Base-by-base conservation (phyloP, 345 rosid genomes). In the Salix caprea region DNA sequence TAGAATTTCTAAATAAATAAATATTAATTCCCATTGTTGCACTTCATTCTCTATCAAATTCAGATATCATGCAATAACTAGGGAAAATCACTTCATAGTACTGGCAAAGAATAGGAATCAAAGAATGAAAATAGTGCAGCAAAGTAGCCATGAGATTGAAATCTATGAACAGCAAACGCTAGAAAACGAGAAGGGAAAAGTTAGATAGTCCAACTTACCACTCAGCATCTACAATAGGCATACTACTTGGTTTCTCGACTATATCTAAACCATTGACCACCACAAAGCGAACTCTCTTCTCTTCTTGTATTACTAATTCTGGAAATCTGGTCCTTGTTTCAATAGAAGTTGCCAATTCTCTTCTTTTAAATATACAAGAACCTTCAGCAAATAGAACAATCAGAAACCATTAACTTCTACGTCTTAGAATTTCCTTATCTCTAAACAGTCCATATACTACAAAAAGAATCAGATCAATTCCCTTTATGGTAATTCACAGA, bases 261-360 rank as follows among this genome's bases (percentile, higher is more conserved):
- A 95, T 90, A 86, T 88, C 97, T 83, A 95, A 88, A 67, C 99
- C 99, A 86, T 91, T 95, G 23, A 95, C 91, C 79, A 95, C 97
- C 28, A 95, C 97, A 81, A 95, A 95, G 26, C 96, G 96, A 82
- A 95, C 94, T 78, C 96, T 85, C 85, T 93, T 95, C 87, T 90
- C 99, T 82, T 91, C 99, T 40, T 93, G 97, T 86, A 91, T 89
- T 28, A 93, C 99, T 82, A 95, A 82, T 82, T 95, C 97, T n/a
- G 99, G 97, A 84, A 93, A 95, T 68, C 93, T 86, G 50, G 94
- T 88, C 77, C 97, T 89, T 76, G 97, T 95, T 87, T 93, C 97
- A 67, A 89, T 82, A 70, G 97, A 95, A 77, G 99, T 93, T 65
- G 97, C 97, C 77, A 95, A 77, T 83, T 95, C 99, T 88, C 99